Evolutionary conservation across 257 asterid genomes (phyloP).

Genomic region (Solanum corneliomulleri): DNA sequence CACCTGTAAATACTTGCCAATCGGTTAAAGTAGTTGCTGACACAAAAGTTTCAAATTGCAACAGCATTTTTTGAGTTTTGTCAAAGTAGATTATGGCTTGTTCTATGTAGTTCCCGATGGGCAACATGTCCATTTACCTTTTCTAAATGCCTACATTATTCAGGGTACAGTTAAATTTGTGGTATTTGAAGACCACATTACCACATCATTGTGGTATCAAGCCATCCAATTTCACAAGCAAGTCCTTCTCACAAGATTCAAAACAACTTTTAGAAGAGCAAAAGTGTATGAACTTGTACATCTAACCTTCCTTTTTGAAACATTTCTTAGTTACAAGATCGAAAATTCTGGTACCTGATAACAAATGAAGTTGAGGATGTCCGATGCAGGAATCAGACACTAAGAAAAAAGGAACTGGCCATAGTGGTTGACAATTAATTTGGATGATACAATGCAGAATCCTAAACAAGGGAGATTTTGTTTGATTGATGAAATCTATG

Average conservation of each 20-base stretch:
- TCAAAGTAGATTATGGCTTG: background rate
- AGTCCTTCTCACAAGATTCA: no score
- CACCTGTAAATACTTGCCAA: background rate
- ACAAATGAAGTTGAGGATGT: background rate
- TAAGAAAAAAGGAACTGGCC: background rate
- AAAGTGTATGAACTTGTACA: background rate
- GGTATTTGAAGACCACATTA: background rate
- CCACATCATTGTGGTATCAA: background rate
- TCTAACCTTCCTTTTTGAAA: background rate
- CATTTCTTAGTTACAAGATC: background rate
- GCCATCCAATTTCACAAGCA: background rate
- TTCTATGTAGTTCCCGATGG: background rate
- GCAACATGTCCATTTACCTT: background rate
- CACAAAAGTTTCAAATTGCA: background rate
- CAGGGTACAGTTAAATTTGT: background rate
- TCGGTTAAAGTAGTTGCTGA: background rate
- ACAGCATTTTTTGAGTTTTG: background rate
- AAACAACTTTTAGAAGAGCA: background rate
- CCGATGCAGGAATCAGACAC: background rate
- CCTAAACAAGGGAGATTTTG: background rate
- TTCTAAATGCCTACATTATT: background rate
- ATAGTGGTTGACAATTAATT: background rate
- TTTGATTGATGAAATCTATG: background rate
- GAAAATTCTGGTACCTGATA: background rate
- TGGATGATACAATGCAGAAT: background rate